Base-by-base conservation (phyloP, 2,329 filamentous ascomycete species). In the Thermoascus crustaceus region DNA sequence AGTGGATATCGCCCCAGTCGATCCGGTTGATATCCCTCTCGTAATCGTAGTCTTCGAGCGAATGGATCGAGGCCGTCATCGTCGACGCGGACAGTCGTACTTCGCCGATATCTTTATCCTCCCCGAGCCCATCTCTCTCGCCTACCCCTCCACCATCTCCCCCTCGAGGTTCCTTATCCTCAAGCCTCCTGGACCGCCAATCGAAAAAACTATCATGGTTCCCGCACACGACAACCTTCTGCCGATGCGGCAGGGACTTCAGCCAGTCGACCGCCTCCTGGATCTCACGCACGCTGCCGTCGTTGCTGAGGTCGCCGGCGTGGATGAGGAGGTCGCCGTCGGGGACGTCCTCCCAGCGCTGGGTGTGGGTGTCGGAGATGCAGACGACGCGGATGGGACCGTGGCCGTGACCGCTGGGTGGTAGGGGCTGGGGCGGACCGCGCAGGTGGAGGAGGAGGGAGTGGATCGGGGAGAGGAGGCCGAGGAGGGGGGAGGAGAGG, bases 161-260 rank as follows among this genome's bases (percentile, higher is more conserved):
- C n/a, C n/a, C n/a, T n/a, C n/a, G n/a, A n/a, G n/a, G n/a, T n/a
- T 51, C 53, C 20, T 69, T 67, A 52, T 85, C 78, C 30, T 73
- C 67, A 7, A 69, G 61, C 10, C 57, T 60, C 3, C 83, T 72
- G 9, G 76, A 78, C 21, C 69, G 67, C 16, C 74, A 67, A 58
- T 94, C 89, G 42, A 94, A 82, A 67, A 78, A 93, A 49, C 77
- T 80, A 54, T 95, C 89, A 58, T 95, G 89, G 55, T 95, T 95
- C 1, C 89, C 89, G 20, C 78, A 77, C 20, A 96, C 78, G 22
- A 88, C 74, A 16, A 95, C 70, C 60, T 94, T 94, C 58, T 93
- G 73, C 22, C 65, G 63, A 53, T 94, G 86, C 0, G 85, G 83
- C 5, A 88, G 72, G 3, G 68, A 67, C 30, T 70, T 73, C 8